Evolutionary conservation across 805 yeast genomes (phyloP), one percentile per base, ranked within the genome.

Genomic region (Metschnikowia colocasiae): DNA sequence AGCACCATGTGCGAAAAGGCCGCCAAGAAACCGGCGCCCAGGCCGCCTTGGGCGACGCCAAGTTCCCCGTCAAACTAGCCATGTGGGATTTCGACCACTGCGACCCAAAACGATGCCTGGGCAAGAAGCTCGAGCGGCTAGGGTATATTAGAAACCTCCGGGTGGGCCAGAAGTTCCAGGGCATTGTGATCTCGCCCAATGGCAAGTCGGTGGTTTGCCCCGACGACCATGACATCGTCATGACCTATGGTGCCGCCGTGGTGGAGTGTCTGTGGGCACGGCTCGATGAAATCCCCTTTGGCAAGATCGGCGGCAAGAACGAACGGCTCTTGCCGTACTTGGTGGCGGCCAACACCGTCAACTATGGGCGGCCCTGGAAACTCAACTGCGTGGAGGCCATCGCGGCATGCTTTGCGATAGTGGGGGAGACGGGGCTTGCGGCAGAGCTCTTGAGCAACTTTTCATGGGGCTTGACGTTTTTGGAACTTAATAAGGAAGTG

Each of bases 51-150:
- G 29, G 58, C 45, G 53, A 43, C 5, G 56, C 57, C 40, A 53
- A 76, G 43, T 87, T 88, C 60, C 96, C 95, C 1, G 84, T 85
- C 29, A 90, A 88, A 59, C 65, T 91, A 52, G 97, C 97, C 15
- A 92, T 92, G 99, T 92, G 99, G 97, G 99, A 94, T 64, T 94
- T 94, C 61, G 96, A 91, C 55, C 99, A 94, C 62, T 94, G 99
- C 70, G 99, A 94, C 67, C 99, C 99, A 1, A 94, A 94, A 62
- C 77, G 97, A 61, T 94, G 99, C 63, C 85, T 95, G 55, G 99
- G 99, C 16, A 94, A 94, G 70, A 91, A 90, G 63, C 73, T 94
- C 26, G 97, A 89, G 59, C 75, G 98, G 46, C 65, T 92, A 18
- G 98, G 98, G 0, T 67, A 89, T 18, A 91, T 94, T 43, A 80